Conservation (phyloP, 2,329 filamentous ascomycete genomes). For the Trichoderma gracile region DNA sequence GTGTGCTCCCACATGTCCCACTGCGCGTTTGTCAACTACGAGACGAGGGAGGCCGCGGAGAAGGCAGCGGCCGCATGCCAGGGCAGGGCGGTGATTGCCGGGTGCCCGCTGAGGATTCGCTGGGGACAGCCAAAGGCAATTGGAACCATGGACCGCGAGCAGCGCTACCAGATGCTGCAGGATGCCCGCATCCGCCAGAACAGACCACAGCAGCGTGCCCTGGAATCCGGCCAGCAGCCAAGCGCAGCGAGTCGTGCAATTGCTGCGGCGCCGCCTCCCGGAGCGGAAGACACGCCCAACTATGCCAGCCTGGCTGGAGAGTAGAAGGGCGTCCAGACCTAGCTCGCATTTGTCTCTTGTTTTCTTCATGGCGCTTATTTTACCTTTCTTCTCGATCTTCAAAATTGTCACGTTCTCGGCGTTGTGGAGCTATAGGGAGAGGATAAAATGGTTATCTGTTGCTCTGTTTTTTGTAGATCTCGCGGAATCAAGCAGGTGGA, state of each 20-base stretch:
- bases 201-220: conserved; percentile 33
- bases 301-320: conserved; percentile 87
- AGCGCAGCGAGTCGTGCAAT: conserved; percentile 21
- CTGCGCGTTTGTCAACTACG: conserved; percentile 95
- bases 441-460: conserved; percentile 22
- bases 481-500: background rate
- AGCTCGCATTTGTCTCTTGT: too few relatives aligned
- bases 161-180: conserved; percentile 76
- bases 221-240: conserved; percentile 43
- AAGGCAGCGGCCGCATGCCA: conserved; percentile 81
- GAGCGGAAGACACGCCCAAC: conserved; percentile 68
- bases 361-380: background rate
- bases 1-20: conserved; percentile 97
- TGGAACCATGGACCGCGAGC: conserved; percentile 86
- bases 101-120: conserved; percentile 83
- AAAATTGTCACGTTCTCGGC: conserved; percentile 26
- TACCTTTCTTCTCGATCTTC: background rate
- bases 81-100: conserved; percentile 84
- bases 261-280: conserved; percentile 74
- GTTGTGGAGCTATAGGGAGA: conserved; percentile 36
- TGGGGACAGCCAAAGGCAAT: conserved; percentile 94
- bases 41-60: conserved; percentile 81
- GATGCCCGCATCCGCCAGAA: conserved; percentile 58
- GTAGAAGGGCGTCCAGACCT: conserved; percentile 38
- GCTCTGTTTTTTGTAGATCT: conserved; percentile 4